A percentile compares a stretch with the other conserved stretches of the same genome.
These are phyloP conservation scores for Hemileia vastatrix DNA, from an alignment of 1,284 basidiomycete genomes.

Conservation along the genomic window DNA sequence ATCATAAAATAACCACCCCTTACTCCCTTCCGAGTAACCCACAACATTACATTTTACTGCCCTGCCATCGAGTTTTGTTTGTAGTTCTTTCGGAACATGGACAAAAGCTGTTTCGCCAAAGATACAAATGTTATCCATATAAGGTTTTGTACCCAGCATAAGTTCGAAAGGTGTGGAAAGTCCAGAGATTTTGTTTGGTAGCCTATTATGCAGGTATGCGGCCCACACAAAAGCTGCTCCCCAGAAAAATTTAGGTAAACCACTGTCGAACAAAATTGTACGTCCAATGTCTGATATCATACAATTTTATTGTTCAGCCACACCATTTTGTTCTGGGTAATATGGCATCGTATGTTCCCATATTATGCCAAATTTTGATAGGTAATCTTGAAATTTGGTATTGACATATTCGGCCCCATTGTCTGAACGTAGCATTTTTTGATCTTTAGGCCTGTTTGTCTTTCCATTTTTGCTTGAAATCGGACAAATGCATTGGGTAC, in stretches of 20 bases:
- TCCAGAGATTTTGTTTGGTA: background rate
- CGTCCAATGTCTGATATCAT: constrained; percentile 11
- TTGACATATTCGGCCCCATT: background rate
- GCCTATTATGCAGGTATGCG: background rate
- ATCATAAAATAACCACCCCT: background rate
- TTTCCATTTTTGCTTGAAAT: no score
- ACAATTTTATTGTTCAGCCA: constrained; percentile 4
- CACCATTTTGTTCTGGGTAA: constrained; percentile 23
- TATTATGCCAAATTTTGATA: constrained; percentile 1
- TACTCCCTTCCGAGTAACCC: background rate
- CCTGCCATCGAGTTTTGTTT: background rate
- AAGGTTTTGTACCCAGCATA: background rate
- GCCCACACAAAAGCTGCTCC: constrained; percentile 1
- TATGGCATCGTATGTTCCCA: constrained; percentile 8
- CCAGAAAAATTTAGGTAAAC: constrained; percentile 8
- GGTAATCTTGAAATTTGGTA: background rate
- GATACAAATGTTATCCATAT: background rate
- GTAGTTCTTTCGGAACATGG: background rate
- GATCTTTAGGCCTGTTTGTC: background rate
- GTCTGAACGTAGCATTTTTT: constrained; percentile 4
- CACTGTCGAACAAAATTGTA: background rate
- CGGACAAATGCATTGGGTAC: no score
- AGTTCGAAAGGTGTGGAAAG: background rate
- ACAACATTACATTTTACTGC: background rate
- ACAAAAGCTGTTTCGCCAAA: background rate